Evolutionary conservation across 371 early-diverging fungal species (phyloP).

Genomic region (Apophysomyces ossiformis): DNA sequence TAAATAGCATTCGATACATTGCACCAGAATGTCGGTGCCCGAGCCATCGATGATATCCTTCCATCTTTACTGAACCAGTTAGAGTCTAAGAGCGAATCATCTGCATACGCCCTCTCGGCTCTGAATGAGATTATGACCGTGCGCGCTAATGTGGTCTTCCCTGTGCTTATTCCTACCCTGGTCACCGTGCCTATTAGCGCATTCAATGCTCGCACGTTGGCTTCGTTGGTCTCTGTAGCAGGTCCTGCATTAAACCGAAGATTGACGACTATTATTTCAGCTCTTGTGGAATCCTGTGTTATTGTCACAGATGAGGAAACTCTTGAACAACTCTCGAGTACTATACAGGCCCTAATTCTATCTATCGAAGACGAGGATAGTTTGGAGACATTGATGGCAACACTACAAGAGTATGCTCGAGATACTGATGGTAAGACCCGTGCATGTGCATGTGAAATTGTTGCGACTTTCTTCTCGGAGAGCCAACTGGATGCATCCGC

Average conservation of each 20-base stretch:
- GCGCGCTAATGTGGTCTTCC: conserved; percentile 94
- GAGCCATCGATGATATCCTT: conserved; percentile 91
- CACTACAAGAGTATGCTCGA: conserved; percentile 70
- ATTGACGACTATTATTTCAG: conserved; percentile 76
- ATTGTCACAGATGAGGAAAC: conserved; percentile 73
- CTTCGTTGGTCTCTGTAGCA: conserved; percentile 90
- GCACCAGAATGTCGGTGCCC: conserved; percentile 87
- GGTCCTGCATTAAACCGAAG: conserved; percentile 86
- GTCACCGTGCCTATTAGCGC: conserved; percentile 85
- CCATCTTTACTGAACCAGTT: conserved; percentile 87
- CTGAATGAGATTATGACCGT: conserved; percentile 97
- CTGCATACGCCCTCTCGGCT: conserved; percentile 86
- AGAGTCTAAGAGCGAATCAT: conserved; percentile 63
- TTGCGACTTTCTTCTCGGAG: conserved; percentile 75
- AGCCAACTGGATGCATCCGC: conserved; percentile 64
- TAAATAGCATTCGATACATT: conserved; percentile 87
- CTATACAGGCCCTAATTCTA: conserved; percentile 68
- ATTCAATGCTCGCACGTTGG: conserved; percentile 92
- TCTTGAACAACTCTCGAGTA: conserved; percentile 66
- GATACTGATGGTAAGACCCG: conserved; percentile 61
- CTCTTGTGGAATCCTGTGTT: conserved; percentile 75
- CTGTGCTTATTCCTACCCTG: conserved; percentile 93
- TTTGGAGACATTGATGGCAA: conserved; percentile 69
- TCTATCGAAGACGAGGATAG: conserved; percentile 82
- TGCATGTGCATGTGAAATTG: conserved; percentile 61